Conservation (phyloP, 2,329 filamentous ascomycete genomes). For the Nothomitra cinnamomea region DNA sequence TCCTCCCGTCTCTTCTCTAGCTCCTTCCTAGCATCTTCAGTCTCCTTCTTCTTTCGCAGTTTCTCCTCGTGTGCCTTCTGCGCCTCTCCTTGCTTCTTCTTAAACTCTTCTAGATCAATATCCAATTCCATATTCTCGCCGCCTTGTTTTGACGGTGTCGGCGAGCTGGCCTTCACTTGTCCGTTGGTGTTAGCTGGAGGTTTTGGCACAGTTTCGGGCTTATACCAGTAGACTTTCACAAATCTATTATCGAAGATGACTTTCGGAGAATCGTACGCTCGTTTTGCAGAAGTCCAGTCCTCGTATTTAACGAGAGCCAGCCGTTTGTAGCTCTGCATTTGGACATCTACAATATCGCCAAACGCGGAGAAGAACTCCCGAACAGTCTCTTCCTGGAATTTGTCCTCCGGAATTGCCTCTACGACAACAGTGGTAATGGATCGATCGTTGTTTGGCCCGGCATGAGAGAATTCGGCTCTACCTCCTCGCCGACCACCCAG, state of each 20-base stretch:
- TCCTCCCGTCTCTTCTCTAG: constrained; percentile 47
- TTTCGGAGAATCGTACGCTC: constrained; percentile 60
- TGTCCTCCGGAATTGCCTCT: constrained; percentile 59
- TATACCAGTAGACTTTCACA: constrained; percentile 69
- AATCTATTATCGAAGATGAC: constrained; percentile 74
- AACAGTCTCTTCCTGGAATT: constrained; percentile 47
- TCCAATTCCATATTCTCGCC: constrained; percentile 28
- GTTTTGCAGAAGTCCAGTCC: constrained; percentile 46
- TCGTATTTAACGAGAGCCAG: constrained; percentile 55
- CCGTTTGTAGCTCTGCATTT: constrained; percentile 47
- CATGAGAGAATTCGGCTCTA: constrained; percentile 44
- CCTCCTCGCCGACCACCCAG: constrained; percentile 22
- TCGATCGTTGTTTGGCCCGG: constrained; percentile 44
- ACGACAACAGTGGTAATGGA: constrained; percentile 54
- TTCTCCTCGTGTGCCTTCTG: constrained; percentile 54
- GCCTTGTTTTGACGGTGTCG: constrained; percentile 6
- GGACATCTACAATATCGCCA: constrained; percentile 45
- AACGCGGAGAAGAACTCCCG: constrained; percentile 56
- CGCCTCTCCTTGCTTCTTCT: constrained; percentile 50
- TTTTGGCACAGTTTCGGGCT: constrained; percentile 22
- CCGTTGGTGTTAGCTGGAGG: constrained; percentile 8
- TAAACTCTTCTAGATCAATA: constrained; percentile 53
- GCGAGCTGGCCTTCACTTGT: constrained; percentile 7
- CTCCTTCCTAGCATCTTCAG: constrained; percentile 44
- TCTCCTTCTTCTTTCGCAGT: constrained; percentile 41